phyloP scores from a whole-genome alignment of 2,329 filamentous ascomycete species.

The Colletotrichum sp. region DNA sequence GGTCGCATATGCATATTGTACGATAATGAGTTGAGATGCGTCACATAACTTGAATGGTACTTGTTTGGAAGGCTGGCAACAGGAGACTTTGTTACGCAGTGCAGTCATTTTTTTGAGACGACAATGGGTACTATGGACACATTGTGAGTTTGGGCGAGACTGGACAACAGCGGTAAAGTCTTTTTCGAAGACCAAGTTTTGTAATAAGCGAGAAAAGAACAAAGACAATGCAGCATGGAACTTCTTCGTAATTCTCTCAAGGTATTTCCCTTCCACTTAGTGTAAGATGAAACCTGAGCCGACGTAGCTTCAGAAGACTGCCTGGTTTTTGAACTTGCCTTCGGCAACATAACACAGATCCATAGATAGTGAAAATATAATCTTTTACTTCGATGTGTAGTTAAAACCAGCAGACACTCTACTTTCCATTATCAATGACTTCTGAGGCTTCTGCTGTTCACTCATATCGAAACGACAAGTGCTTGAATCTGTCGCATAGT shows the following conservation, averaged over 20 bases:
- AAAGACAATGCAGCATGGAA: neutral
- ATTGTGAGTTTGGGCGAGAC: neutral
- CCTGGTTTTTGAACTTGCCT: neutral
- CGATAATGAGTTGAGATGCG: neutral
- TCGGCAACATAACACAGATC: neutral
- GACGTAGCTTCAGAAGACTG: neutral
- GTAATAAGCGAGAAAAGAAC: neutral
- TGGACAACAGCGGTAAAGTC: neutral
- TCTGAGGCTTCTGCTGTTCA: no score
- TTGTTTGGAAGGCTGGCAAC: neutral
- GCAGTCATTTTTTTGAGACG: neutral
- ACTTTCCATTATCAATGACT: no score
- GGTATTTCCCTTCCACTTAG: neutral
- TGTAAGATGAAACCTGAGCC: neutral
- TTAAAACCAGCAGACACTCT: neutral
- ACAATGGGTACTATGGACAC: neutral
- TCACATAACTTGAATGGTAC: neutral
- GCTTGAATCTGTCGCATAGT: no score
- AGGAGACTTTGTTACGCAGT: neutral
- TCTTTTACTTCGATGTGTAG: neutral
- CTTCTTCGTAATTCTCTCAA: accelerated
- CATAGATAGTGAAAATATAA: neutral
- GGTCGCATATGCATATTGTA: neutral
- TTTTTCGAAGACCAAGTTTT: neutral
- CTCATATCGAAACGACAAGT: no score